These are phyloP conservation scores for Dalbergia cochinchinensis DNA, from an alignment of 306 rosid species.

Conservation along the genomic window DNA sequence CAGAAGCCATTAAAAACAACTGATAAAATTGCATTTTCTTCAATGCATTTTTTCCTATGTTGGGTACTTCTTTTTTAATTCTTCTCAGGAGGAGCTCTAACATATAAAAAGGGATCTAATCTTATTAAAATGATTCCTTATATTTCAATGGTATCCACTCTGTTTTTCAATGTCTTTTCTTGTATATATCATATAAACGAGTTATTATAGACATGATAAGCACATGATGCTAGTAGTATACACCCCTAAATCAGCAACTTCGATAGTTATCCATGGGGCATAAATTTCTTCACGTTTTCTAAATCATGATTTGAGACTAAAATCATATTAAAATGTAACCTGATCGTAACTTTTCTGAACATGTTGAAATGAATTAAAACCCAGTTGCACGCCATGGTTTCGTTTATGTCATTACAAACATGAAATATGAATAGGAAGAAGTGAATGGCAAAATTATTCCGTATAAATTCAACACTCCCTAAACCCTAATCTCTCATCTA, in stretches of 20 bases:
- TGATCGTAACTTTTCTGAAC: not conserved
- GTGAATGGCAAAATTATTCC: not conserved
- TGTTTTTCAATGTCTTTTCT: not conserved
- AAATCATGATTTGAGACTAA: too few relatives aligned
- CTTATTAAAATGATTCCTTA: not conserved
- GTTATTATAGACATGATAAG: not conserved
- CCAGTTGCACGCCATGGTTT: not conserved
- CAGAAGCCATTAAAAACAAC: slow-evolving; percentile 14
- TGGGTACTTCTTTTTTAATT: not conserved
- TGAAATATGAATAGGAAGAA: not conserved
- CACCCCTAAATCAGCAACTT: not conserved
- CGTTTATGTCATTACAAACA: not conserved
- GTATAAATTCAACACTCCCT: not conserved
- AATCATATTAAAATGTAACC: not conserved
- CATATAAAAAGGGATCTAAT: slow-evolving; percentile 18
- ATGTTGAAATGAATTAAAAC: not conserved
- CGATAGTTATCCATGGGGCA: not conserved
- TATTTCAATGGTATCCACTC: not conserved
- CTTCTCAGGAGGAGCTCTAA: not conserved
- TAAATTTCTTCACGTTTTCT: too few relatives aligned
- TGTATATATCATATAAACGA: not conserved
- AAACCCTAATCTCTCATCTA: not conserved
- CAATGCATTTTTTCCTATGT: not conserved
- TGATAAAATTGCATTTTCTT: not conserved
- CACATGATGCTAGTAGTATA: not conserved